Evolutionary conservation across 2,329 filamentous ascomycete genomes (phyloP), one percentile per base, ranked within the genome.

Genomic region (Metarhizium sp.): DNA sequence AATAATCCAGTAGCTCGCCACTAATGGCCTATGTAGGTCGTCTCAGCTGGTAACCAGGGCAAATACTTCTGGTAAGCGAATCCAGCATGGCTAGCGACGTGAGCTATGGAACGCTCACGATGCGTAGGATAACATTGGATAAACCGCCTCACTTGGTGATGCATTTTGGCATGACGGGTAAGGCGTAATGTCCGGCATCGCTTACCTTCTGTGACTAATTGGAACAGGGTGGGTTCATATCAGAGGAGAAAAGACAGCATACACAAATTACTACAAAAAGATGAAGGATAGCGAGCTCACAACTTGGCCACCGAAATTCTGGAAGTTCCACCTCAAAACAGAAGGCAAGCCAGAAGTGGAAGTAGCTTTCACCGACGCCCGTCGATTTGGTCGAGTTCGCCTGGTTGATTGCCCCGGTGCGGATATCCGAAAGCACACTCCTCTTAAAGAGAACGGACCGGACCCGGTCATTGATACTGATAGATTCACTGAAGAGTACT

Each of bases 401-500:
- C 78, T 97, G 13, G 84, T 99, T 5, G 82, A 96, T 69, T 95
- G 88, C 60, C 81, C 84, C 3, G 92, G 81, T 0, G 78, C 83
- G 2, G 78, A 89, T 38, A 95, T 97, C 63, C 78, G 92, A 54
- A 80, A 87, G 20, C 74, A 86, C 57, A 85, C 84, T 0, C 94
- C 94, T 0, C 75, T 99, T 2, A 87, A 88, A 40, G 90, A 96
- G 67, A 96, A 97, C 65, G 94, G 94, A 0, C 92, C 94, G 0
- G 94, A 99, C 72, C 94, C 94, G 0, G 87, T 97, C 0, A 77
- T 90, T 1, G 92, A 97, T 66, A 83, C 82, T 58, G 84, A 91
- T 48, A 70, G 84, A 1, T 81, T 97, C 59, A 95, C 90, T 0
- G 79, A 87, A 54, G 79, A 83, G 0, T 97, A 89, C 79, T 71